A percentile compares a stretch with the other conserved stretches of the same genome.
phyloP scores from a whole-genome alignment of 495 filamentous ascomycete genomes.

The Penicillium egyptiacum region DNA sequence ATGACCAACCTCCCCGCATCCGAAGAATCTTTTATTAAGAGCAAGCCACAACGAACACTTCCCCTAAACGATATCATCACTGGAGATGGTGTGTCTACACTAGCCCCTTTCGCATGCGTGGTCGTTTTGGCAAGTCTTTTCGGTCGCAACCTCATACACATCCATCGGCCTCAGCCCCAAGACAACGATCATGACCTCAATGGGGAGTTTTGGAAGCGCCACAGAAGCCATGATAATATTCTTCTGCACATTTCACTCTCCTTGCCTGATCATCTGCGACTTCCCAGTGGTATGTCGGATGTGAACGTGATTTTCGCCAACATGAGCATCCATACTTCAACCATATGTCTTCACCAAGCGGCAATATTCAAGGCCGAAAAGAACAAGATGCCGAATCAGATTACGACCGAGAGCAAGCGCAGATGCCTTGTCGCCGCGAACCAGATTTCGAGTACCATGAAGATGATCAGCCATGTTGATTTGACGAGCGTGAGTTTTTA shows the following conservation, averaged over 20 bases:
- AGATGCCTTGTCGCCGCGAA: conserved; percentile 91
- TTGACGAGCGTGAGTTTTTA: conserved; percentile 67
- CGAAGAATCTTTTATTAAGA: conserved; percentile 84
- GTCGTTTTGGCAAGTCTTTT: conserved; percentile 85
- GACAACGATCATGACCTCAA: conserved; percentile 87
- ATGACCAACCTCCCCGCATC: conserved; percentile 79
- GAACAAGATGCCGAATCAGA: conserved; percentile 71
- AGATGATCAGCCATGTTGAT: conserved; percentile 89
- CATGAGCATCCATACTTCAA: conserved; percentile 95
- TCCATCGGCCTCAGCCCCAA: conserved; percentile 83
- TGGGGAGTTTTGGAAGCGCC: conserved; percentile 94
- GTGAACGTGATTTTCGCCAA: conserved; percentile 93
- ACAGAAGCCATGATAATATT: conserved; percentile 85
- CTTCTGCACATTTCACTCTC: conserved; percentile 82
- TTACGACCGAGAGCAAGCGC: conserved; percentile 85
- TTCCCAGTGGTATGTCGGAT: conserved; percentile 73
- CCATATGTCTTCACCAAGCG: conserved; percentile 95
- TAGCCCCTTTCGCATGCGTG: conserved; percentile 80
- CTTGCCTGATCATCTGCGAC: conserved; percentile 77
- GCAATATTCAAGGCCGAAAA: conserved; percentile 97
- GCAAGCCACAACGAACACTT: conserved; percentile 67
- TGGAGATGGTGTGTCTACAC: conserved; percentile 64
- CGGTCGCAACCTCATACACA: conserved; percentile 89
- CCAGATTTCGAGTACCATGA: conserved; percentile 96
- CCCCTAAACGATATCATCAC: conserved; percentile 70